Evolutionary conservation across 1,284 basidiomycete species (phyloP).

Genomic region (Cryptococcus wingfieldii): DNA sequence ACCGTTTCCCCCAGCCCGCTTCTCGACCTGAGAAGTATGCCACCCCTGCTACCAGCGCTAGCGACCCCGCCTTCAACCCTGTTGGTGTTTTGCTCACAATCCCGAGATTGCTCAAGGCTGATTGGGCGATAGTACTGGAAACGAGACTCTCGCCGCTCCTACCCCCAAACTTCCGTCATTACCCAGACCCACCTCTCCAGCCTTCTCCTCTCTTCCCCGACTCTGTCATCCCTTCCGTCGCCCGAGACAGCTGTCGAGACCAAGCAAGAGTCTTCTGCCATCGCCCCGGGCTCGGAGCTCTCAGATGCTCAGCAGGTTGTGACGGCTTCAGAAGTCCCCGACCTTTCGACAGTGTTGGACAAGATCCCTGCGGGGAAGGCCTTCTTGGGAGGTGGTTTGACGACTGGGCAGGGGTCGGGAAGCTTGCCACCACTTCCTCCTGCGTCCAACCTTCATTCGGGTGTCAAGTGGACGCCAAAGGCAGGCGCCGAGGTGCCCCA

Average conservation of each 20-base stretch:
- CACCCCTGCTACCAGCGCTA: conserved; percentile 81
- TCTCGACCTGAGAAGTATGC: conserved; percentile 80
- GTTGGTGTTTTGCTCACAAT: conserved; percentile 4
- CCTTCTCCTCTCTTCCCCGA: conserved; percentile 75
- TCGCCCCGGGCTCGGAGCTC: conserved; percentile 52
- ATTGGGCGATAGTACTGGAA: conserved; percentile 66
- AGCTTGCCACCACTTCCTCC: conserved; percentile 66
- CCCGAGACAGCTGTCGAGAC: conserved; percentile 47
- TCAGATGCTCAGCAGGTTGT: conserved; percentile 58
- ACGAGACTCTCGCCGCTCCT: conserved; percentile 81
- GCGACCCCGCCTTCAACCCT: conserved; percentile 45
- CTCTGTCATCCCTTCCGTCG: conserved; percentile 69
- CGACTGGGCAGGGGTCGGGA: conserved; percentile 56
- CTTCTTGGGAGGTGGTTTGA: conserved; percentile 59
- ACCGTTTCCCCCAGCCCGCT: conserved; percentile 80
- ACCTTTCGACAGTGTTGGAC: conserved; percentile 57
- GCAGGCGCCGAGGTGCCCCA: conserved; percentile 67
- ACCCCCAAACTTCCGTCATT: conserved; percentile 79
- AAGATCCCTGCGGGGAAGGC: conserved; percentile 59
- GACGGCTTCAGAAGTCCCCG: conserved; percentile 47
- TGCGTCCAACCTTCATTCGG: conserved; percentile 53
- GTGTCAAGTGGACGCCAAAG: conserved; percentile 65
- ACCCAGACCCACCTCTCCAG: conserved; percentile 75
- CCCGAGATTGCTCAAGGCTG: not conserved
- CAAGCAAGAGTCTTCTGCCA: conserved; percentile 21